Evolutionary conservation across 2,329 filamentous ascomycete species (phyloP).

Genomic region (Monosporascus sp.): DNA sequence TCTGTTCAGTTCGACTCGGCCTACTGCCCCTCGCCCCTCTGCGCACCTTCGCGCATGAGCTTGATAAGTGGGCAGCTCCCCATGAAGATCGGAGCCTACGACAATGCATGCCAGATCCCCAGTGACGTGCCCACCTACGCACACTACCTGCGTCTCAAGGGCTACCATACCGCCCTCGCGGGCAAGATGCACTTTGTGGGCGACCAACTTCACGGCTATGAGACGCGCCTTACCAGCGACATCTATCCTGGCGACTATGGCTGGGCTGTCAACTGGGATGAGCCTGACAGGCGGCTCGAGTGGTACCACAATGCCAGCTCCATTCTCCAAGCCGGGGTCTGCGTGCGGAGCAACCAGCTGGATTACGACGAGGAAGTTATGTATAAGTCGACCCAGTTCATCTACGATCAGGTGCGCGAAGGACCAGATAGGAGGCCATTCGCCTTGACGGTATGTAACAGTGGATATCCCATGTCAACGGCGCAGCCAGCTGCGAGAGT

Average conservation of each 20-base stretch:
- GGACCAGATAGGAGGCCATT: conserved; percentile 71
- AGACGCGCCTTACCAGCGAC: conserved; percentile 86
- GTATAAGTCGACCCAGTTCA: conserved; percentile 82
- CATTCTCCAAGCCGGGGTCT: conserved; percentile 82
- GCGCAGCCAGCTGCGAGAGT: not conserved
- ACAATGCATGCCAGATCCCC: conserved; percentile 81
- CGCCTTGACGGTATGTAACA: conserved; percentile 61
- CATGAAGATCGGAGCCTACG: conserved; percentile 85
- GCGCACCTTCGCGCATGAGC: conserved; percentile 87
- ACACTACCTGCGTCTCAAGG: conserved; percentile 78
- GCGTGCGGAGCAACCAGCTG: conserved; percentile 87
- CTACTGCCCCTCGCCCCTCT: conserved; percentile 90
- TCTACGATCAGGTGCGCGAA: conserved; percentile 86
- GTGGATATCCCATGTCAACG: too few relatives aligned
- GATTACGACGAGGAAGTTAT: conserved; percentile 97
- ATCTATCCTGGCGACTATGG: conserved; percentile 94
- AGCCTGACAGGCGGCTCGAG: conserved; percentile 77
- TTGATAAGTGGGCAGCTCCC: conserved; percentile 91
- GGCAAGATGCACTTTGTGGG: conserved; percentile 98
- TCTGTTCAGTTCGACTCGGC: conserved; percentile 90
- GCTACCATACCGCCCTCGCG: conserved; percentile 85
- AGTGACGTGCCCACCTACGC: conserved; percentile 88
- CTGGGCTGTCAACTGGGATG: conserved; percentile 94
- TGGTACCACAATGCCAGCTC: conserved; percentile 98
- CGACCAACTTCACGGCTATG: conserved; percentile 90